These are phyloP conservation scores for Paecilomyces variotii DNA, from an alignment of 2,329 filamentous ascomycete species.

Conservation along the genomic window DNA sequence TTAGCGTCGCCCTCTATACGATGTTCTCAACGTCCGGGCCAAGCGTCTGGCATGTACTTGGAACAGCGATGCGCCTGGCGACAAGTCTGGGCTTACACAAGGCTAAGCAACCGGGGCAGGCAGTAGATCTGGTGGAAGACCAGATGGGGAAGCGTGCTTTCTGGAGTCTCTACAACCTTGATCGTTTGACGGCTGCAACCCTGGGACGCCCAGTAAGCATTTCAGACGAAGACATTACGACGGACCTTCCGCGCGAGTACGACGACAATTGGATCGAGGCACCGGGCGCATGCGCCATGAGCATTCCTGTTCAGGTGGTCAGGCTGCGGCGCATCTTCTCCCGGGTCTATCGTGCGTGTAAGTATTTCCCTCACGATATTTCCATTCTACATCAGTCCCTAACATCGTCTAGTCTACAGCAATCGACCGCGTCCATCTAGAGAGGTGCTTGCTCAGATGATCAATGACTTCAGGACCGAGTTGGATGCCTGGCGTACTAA, in stretches of 20 bases:
- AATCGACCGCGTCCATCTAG: conserved; percentile 22
- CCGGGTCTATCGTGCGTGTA: conserved; percentile 31
- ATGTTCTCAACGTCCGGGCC: conserved; percentile 31
- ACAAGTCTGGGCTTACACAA: conserved; percentile 32
- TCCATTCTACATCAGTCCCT: not conserved
- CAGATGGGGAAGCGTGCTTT: conserved; percentile 37
- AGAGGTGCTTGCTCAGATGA: conserved; percentile 17
- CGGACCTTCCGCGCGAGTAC: conserved; percentile 28
- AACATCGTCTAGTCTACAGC: conserved; percentile 23
- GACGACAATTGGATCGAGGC: conserved; percentile 32
- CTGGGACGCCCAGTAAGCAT: conserved; percentile 33
- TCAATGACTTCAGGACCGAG: conserved; percentile 27
- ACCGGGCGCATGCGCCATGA: conserved; percentile 28
- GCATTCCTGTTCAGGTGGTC: conserved; percentile 30
- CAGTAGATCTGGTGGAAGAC: conserved; percentile 22
- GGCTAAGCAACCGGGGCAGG: conserved; percentile 12
- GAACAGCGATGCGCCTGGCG: conserved; percentile 28
- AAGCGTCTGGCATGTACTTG: conserved; percentile 34
- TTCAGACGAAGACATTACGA: conserved; percentile 35
- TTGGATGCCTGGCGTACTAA: conserved; percentile 31
- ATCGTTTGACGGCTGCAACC: conserved; percentile 33
- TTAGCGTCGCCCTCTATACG: conserved; percentile 30
- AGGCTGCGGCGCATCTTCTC: conserved; percentile 30
- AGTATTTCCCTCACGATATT: conserved; percentile 5
- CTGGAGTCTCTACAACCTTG: conserved; percentile 38